A percentile compares a stretch with the other conserved stretches of the same genome.
Evolutionary conservation across 2,329 filamentous ascomycete genomes (phyloP).

Genomic region (Neonectria neomacrospora): DNA sequence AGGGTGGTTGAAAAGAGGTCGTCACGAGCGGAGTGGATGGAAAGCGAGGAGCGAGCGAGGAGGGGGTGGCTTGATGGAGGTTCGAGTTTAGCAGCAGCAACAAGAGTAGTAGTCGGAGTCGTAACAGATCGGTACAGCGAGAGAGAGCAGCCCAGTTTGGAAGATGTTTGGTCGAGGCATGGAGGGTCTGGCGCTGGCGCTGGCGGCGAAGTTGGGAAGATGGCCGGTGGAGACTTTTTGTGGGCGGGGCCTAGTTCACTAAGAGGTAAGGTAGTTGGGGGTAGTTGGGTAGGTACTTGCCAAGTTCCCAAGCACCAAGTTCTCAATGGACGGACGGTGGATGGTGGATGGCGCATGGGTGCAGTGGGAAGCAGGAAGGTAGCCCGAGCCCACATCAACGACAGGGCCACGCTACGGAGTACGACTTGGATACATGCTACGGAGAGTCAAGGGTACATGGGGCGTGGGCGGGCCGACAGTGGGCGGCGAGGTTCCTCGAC

Average conservation of each 20-base stretch:
- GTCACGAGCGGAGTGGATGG: constrained; percentile 39
- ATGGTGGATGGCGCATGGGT: constrained; percentile 1
- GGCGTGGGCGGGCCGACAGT: constrained; percentile 1
- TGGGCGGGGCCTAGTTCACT: constrained; percentile 26
- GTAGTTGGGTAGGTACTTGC: not conserved
- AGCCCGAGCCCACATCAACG: not conserved
- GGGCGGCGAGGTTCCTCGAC: constrained; percentile 11
- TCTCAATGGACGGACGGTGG: not conserved
- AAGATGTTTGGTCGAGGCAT: constrained; percentile 28
- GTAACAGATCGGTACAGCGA: constrained; percentile 25
- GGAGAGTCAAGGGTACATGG: constrained; percentile 13
- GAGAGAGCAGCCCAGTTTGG: constrained; percentile 19
- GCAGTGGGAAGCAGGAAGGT: not conserved
- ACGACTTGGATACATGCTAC: constrained; percentile 1
- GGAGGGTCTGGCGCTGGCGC: constrained; percentile 23
- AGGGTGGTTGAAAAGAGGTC: constrained; percentile 35
- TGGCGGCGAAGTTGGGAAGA: constrained; percentile 28
- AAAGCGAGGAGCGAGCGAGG: constrained; percentile 42
- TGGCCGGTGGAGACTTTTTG: constrained; percentile 23
- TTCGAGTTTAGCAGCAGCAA: constrained; percentile 26
- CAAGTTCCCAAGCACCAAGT: not conserved
- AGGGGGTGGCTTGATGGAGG: constrained; percentile 46
- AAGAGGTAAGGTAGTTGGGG: constrained; percentile 4
- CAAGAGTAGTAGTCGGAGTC: constrained; percentile 19
- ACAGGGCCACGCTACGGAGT: constrained; percentile 6